A percentile compares a stretch with the other conserved stretches of the same genome.
Conservation (phyloP, 495 filamentous ascomycete species). For the Penicillium malachiteum region DNA sequence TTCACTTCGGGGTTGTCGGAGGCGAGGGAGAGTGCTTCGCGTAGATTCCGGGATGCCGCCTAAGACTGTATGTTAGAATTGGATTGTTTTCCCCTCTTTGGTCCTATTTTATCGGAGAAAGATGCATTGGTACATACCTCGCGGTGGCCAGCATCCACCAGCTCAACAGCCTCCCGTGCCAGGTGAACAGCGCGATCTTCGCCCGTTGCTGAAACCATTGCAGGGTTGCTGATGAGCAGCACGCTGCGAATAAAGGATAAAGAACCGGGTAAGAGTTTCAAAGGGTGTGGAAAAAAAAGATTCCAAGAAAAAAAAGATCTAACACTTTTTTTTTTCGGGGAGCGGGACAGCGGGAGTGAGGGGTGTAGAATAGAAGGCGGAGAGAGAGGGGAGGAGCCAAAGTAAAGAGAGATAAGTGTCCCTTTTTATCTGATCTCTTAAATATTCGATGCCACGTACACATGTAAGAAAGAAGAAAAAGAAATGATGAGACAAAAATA, state of each 20-base stretch:
- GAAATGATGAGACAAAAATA: neutral
- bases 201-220: slow-evolving; percentile 49
- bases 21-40: slow-evolving; percentile 62
- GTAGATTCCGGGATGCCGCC: slow-evolving; percentile 58
- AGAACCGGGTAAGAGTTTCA: slow-evolving; percentile 4
- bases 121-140: slow-evolving; percentile 36
- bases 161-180: slow-evolving; percentile 50
- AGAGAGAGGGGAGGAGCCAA: too few species aligned
- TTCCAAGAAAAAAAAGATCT: neutral
- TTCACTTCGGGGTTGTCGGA: slow-evolving; percentile 55
- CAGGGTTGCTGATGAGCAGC: slow-evolving; percentile 28
- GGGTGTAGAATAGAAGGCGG: slow-evolving; percentile 6
- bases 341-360: slow-evolving; percentile 14
- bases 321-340: slow-evolving; percentile 9
- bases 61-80: slow-evolving; percentile 17
- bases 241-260: slow-evolving; percentile 6
- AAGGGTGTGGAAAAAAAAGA: neutral
- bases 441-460: neutral
- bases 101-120: neutral
- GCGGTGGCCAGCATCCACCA: slow-evolving; percentile 48
- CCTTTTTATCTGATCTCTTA: neutral
- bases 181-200: slow-evolving; percentile 51
- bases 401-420: neutral
- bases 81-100: neutral
- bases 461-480: neutral